Base-by-base conservation (phyloP, 2,329 filamentous ascomycete genomes). In the Aureobasidium sp. region DNA sequence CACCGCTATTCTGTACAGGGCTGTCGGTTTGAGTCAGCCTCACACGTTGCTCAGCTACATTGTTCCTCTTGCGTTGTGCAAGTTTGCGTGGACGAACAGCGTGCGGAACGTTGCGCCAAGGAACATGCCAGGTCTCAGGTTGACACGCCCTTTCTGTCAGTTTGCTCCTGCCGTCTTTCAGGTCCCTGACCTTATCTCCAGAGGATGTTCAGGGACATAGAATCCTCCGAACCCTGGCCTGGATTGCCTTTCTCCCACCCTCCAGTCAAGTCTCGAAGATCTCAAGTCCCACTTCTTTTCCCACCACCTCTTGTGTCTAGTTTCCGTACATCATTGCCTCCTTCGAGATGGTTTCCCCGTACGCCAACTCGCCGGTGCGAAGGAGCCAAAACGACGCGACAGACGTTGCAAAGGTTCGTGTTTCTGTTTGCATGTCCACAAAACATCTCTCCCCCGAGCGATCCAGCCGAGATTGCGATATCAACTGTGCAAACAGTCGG, bases 391-490 rank as follows among this genome's bases (percentile, higher is more conserved):
- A 34, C 53, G 53, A 45, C 29, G 53, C 53, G 54, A 45, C 39
- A 48, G 41, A 48, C 54, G 54, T 59, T 59, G 42, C 21, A 48
- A 47, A 25, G 30, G 54, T 59, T 59, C 42, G 53, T 34, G 39
- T 44, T 48, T 44, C 42, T 59, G 54, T 29, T 21, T 21, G 21
- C 21, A 42, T 59, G 34, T 59, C 39, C 54, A 59, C 44, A 37
- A 57, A 59, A 37, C 13, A 59, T 42, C 48, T 21, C 49, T 14
- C 32, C 34, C 37, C n/a, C 41, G 27, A 59, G 54, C 54, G 42
- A 59, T 27, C 39, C 32, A 59, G 42, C 54, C n/a, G 54, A 59
- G 54, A 59, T 59, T 59, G 54, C 54, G 54, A 59, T 59, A 59
- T 32, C 54, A 59, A 59, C 54, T 59, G 54, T 59, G 21, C 54